Percentiles rank a stretch among this genome's conserved stretches.
Evolutionary conservation across 768 basidiomycete genomes (phyloP).

Genomic region (Lyophyllum atratum): DNA sequence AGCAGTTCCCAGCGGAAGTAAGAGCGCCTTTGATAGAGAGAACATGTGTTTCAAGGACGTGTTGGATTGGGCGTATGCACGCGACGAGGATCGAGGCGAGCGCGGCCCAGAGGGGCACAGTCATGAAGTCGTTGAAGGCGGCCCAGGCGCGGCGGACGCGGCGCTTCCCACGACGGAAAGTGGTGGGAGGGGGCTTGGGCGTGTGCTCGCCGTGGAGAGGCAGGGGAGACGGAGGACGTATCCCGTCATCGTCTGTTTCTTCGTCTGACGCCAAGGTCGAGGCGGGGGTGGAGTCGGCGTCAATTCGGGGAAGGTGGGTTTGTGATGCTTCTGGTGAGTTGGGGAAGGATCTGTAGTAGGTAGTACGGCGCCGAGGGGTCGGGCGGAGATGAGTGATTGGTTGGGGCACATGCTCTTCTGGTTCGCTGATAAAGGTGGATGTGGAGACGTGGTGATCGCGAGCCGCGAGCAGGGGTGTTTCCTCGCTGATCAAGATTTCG

Average conservation of each 20-base stretch:
- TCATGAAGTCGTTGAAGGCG: constrained; percentile 75
- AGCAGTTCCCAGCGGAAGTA: constrained; percentile 68
- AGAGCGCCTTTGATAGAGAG: constrained; percentile 70
- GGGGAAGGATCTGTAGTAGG: constrained; percentile 22
- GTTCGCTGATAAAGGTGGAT: constrained; percentile 10
- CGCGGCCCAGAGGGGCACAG: constrained; percentile 84
- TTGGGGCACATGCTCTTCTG: not conserved
- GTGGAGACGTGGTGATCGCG: constrained; percentile 1
- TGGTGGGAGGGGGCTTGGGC: constrained; percentile 20
- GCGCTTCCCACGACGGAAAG: constrained; percentile 12
- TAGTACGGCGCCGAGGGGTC: constrained; percentile 14
- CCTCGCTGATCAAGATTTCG: not conserved
- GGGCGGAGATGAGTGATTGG: not conserved
- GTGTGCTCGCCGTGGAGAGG: not conserved
- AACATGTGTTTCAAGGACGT: constrained; percentile 62
- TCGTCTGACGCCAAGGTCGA: constrained; percentile 1
- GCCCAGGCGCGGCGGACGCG: constrained; percentile 32
- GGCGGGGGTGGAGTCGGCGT: constrained; percentile 7
- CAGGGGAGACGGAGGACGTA: not conserved
- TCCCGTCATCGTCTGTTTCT: constrained; percentile 12
- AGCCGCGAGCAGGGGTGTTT: not conserved
- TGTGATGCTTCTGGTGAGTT: constrained; percentile 16
- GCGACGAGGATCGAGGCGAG: constrained; percentile 76
- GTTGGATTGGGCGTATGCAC: constrained; percentile 74
- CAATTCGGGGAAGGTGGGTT: not conserved